Base-by-base conservation (phyloP, 768 basidiomycete species). In the Trametes villosa region DNA sequence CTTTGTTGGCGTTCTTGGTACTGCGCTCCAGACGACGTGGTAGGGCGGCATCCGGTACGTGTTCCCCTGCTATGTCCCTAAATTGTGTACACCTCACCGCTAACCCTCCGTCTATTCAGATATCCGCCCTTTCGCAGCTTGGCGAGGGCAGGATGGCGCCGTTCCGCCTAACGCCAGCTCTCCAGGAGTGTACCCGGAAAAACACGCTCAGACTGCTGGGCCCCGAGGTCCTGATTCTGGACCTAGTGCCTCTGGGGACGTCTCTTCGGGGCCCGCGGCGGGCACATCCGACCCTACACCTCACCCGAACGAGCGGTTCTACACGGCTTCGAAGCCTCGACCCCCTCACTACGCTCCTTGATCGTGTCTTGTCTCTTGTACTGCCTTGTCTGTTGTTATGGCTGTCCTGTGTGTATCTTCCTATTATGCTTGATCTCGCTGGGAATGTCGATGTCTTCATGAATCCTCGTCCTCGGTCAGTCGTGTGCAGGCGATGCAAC, bases 91-190 rank as follows among this genome's bases (percentile, higher is more conserved):
- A 53, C 26, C 15, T 33, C 24, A 2, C 27, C 27, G 18, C 20
- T 24, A 6, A 42, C 17, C 27, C 3, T 11, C 3, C 20, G 15
- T 30, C n/a, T 2, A 3, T 7, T 22, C 33, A 56, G 54, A 56
- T 11, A 56, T 56, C 31, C 54, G 54, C 1, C 54, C 54, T 8
- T 56, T 56, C 22, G 54, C 54, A 1, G 54, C 54, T 9, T 56
- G 54, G 54, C 54, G 54, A 17, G 54, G 54, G 22, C 18, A 26
- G 8, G 44, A 20, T 4, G n/a, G 13, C 15, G 29, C 31, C 3
- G 24, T 12, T n/a, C 33, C 20, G 31, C 31, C 48, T 17, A 22
- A 36, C 38, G 51, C 9, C 38, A n/a, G 31, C 53, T 7, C 36
- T 15, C 13, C 36, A 17, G 4, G 13, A 17, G 13, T 18, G 4